A percentile compares a stretch with the other conserved stretches of the same genome.
phyloP scores from a whole-genome alignment of 768 basidiomycete genomes.

The Tricholoma hemisulphureum region DNA sequence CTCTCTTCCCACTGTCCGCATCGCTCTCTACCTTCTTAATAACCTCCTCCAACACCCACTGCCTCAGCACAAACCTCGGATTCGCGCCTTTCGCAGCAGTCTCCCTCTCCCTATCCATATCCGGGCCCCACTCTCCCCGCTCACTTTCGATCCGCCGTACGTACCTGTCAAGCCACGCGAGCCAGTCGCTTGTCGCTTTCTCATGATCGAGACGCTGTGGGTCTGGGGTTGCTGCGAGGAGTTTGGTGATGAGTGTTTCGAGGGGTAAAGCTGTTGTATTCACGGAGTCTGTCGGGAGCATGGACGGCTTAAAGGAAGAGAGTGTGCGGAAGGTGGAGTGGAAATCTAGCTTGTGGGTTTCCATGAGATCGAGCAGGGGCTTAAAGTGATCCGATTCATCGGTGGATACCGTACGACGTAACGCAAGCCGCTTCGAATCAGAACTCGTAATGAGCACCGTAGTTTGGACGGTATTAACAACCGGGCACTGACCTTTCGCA shows the following conservation, averaged over 20 bases:
- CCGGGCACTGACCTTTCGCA: conserved; percentile 59
- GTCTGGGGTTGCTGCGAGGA: conserved; percentile 50
- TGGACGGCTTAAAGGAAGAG: conserved; percentile 53
- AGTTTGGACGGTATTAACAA: not conserved
- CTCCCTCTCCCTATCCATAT: conserved; percentile 47
- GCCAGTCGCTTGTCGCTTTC: conserved; percentile 51
- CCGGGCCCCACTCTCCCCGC: conserved; percentile 43
- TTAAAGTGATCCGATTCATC: conserved; percentile 64
- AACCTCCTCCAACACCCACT: conserved; percentile 95
- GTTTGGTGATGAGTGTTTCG: conserved; percentile 40
- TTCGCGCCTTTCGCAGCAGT: conserved; percentile 61
- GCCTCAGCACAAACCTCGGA: conserved; percentile 89
- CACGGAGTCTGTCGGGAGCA: conserved; percentile 16
- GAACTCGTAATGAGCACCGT: not conserved
- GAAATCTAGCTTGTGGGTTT: conserved; percentile 79
- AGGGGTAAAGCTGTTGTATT: conserved; percentile 24
- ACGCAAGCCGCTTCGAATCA: conserved; percentile 64
- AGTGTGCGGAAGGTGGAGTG: conserved; percentile 80
- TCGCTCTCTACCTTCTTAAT: conserved; percentile 76
- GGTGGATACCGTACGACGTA: conserved; percentile 49
- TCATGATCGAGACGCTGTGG: conserved; percentile 42
- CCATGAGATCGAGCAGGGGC: conserved; percentile 75
- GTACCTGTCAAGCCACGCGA: conserved; percentile 64
- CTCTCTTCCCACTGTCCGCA: conserved; percentile 55
- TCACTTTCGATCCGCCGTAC: conserved; percentile 57